Conservation (phyloP, 139 green algal genomes). For the Nannochloris sp. region DNA sequence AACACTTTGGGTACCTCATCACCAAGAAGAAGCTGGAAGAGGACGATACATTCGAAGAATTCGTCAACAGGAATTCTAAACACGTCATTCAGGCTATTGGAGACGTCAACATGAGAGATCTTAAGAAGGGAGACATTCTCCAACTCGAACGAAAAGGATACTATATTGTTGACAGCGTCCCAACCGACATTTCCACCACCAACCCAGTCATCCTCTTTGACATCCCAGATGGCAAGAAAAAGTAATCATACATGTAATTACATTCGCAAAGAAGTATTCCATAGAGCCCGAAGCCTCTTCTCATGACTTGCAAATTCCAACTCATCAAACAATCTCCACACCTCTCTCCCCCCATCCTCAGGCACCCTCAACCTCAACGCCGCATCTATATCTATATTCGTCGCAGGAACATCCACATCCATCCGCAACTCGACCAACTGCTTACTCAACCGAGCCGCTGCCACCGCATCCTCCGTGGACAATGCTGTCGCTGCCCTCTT, state of each 20-base stretch:
- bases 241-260: background rate
- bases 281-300: slow-evolving; percentile 22
- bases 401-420: slow-evolving; percentile 35
- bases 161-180: slow-evolving; percentile 84
- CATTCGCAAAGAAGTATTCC: background rate
- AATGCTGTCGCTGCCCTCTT: slow-evolving; percentile 10
- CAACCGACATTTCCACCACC: slow-evolving; percentile 13
- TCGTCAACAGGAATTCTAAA: slow-evolving; percentile 54
- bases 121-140: slow-evolving; percentile 88
- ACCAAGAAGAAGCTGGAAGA: slow-evolving; percentile 93
- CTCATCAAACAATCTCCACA: slow-evolving; percentile 8
- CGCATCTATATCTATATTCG: slow-evolving; percentile 11
- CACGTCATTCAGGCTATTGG: slow-evolving; percentile 53
- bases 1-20: slow-evolving; percentile 92
- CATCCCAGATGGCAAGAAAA: slow-evolving; percentile 80
- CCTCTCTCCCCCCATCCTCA: slow-evolving; percentile 15
- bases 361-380: slow-evolving; percentile 21
- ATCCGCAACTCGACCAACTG: slow-evolving; percentile 45
- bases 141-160: slow-evolving; percentile 98
- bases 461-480: slow-evolving; percentile 13
- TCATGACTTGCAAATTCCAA: slow-evolving; percentile 31
- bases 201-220: slow-evolving; percentile 78
- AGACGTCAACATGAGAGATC: slow-evolving; percentile 85
- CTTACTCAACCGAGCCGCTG: slow-evolving; percentile 36
- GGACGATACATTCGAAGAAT: slow-evolving; percentile 74